Evolutionary conservation across 2,329 filamentous ascomycete genomes (phyloP), one percentile per base, ranked within the genome.

Genomic region (Penicillium sp.): DNA sequence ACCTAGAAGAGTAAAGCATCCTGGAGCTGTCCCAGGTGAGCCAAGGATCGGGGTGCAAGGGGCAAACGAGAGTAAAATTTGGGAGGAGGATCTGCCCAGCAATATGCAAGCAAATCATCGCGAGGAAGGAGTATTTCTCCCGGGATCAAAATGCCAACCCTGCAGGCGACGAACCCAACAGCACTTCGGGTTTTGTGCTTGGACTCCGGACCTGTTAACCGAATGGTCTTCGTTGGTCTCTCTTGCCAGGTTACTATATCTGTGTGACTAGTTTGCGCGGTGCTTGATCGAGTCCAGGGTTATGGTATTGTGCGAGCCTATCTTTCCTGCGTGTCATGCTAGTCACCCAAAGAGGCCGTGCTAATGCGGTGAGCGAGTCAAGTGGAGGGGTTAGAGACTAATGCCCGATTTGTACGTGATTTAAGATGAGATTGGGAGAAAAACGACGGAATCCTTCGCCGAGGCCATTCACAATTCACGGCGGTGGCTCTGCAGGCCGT

Each of bases 101-200:
- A 51, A 22, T 15, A 12, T 17, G 15, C 22, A 45, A 30, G 15
- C 53, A 44, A 60, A 50, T 59, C 38, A 58, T 45, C 28, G 24
- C 45, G 28, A 35, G 33, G 35, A 59, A 61, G 60, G 65, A 60
- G 22, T 58, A 51, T 53, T 35, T 64, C 26, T 65, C 65, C 63
- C 35, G 17, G 1, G 37, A 53, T 64, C 44, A 50, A 30, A 58
- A 33, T 54, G 42, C 49, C 38, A 54, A n/a, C 26, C n/a, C 26
- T 30, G 47, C 47, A 37, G 28, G 37, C 50, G 40, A 53, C 55
- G 19, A 38, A 53, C n/a, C 37, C 5, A 22, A 28, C 24, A 26
- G 35, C 17, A 38, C 22, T 49, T 42, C 42, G 1, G 4, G 3
- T 47, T 49, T 55, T 53, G 26, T 45, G 26, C 49, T 44, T 35